phyloP scores from a whole-genome alignment of 371 early-diverging fungal genomes.

The Mortierella sp. region DNA sequence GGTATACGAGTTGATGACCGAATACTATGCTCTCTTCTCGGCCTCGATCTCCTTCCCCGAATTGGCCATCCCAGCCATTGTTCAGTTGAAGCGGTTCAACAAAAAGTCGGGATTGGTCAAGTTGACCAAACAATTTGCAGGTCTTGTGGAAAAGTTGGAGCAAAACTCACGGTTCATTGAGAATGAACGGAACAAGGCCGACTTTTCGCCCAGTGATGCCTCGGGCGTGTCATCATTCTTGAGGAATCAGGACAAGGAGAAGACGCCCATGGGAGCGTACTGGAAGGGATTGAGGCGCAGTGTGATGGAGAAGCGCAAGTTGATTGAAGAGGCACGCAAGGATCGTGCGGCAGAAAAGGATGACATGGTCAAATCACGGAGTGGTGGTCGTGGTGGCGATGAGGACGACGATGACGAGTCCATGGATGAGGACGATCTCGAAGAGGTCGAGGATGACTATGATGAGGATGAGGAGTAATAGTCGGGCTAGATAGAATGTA shows the following conservation, averaged over 20 bases:
- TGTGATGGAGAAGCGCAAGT: conserved; percentile 44
- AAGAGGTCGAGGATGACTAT: conserved; percentile 41
- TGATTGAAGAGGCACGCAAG: conserved; percentile 51
- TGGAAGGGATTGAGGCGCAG: conserved; percentile 51
- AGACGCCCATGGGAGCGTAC: conserved; percentile 44
- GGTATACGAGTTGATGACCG: conserved; percentile 72
- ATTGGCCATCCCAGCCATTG: conserved; percentile 78
- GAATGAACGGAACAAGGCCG: conserved; percentile 75
- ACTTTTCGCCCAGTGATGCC: conserved; percentile 80
- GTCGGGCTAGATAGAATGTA: too few relatives aligned
- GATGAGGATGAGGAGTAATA: conserved; percentile 40
- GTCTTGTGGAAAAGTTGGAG: conserved; percentile 84
- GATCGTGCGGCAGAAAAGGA: conserved; percentile 29
- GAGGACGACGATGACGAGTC: conserved; percentile 25
- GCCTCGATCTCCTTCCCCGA: conserved; percentile 92
- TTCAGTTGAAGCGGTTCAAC: conserved; percentile 71
- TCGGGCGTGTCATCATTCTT: conserved; percentile 60
- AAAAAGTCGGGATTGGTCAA: conserved; percentile 72
- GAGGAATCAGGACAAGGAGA: conserved; percentile 46
- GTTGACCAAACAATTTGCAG: conserved; percentile 78
- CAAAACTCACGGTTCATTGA: conserved; percentile 83
- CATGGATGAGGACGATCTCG: conserved; percentile 51
- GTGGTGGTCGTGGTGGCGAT: conserved; percentile 19
- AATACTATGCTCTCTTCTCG: conserved; percentile 75
- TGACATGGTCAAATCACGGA: conserved; percentile 4